These are phyloP conservation scores for Actinomortierella wolfii DNA, from an alignment of 371 early-diverging fungal genomes.

Conservation along the genomic window DNA sequence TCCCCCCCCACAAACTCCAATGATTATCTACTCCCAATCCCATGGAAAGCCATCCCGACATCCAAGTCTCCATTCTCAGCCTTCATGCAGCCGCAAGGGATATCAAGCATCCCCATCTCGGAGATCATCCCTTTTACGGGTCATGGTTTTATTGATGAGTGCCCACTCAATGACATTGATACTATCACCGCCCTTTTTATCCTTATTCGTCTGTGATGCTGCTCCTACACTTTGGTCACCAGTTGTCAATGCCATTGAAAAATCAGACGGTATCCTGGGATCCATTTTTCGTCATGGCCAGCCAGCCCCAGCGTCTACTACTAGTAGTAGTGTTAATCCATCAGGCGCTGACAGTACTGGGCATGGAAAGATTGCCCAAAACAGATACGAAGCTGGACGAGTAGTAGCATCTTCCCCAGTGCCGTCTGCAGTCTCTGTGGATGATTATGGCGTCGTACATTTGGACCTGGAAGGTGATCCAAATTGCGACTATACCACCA, in stretches of 20 bases:
- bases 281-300: constrained; percentile 5
- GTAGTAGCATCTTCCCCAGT: neutral
- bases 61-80: no score
- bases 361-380: no score
- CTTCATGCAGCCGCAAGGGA: neutral
- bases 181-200: neutral
- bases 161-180: constrained; percentile 9
- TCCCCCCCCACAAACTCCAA: no score
- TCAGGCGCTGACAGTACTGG: no score
- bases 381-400: neutral
- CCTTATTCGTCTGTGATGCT: constrained; percentile 5
- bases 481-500: constrained; percentile 44
- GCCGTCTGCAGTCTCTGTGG: constrained; percentile 5
- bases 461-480: constrained; percentile 40
- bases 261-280: neutral
- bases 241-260: constrained; percentile 12
- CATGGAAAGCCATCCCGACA: no score
- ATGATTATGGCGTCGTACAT: constrained; percentile 31
- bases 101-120: neutral
- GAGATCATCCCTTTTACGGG: neutral
- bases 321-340: no score
- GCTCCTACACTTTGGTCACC: constrained; percentile 36
- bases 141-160: constrained; percentile 1
- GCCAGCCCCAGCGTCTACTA: neutral
- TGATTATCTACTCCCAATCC: no score